Base-by-base conservation (phyloP, 176 grass and related monocot genomes). In the Triticum turgidum region DNA sequence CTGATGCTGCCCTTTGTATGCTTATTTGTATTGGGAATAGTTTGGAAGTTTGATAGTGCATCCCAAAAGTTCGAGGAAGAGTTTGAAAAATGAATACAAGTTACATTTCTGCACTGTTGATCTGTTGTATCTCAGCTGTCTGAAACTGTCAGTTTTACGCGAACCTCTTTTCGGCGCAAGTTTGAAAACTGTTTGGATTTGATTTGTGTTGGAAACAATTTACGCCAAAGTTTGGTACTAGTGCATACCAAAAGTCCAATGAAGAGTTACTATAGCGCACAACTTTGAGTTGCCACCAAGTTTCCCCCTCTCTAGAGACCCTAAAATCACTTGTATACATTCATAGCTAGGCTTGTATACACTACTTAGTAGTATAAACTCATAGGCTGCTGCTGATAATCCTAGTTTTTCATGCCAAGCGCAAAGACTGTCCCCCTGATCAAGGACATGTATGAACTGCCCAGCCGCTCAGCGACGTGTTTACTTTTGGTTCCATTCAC, bases 391-490 rank as follows among this genome's bases (percentile, higher is more conserved):
- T 35, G 59, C 14, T 80, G 35, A 63, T 85, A 88, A 88, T 75
- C 77, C 69, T 91, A 77, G 69, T 88, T 91, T 88, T 88, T 37
- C 61, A 81, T 85, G 85, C 5, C 85, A 69, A 15, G 51, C 29
- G 69, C 37, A 78, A 45, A 78, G 63, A 65, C 27, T 91, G 90
- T 81, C 82, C 82, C 82, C 86, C 75, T 78, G 82, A 78, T 84
- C 5, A 85, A 78, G 77, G 86, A 73, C 90, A 91, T 4, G 86
- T 85, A 85, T 91, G 90, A 88, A 91, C 82, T 65, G 17, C 61
- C 52, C 32, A 78, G 90, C 90, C 86, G 71, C 82, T 65, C 86
- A 65, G 38, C 51, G 47, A 47, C 77, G 47, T 77, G 86, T 85
- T 85, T 85, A 85, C 82, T 85, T 88, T 81, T 77, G 22, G 20